Conservation (phyloP, 306 rosid genomes). For the Sesbania bispinosa region DNA sequence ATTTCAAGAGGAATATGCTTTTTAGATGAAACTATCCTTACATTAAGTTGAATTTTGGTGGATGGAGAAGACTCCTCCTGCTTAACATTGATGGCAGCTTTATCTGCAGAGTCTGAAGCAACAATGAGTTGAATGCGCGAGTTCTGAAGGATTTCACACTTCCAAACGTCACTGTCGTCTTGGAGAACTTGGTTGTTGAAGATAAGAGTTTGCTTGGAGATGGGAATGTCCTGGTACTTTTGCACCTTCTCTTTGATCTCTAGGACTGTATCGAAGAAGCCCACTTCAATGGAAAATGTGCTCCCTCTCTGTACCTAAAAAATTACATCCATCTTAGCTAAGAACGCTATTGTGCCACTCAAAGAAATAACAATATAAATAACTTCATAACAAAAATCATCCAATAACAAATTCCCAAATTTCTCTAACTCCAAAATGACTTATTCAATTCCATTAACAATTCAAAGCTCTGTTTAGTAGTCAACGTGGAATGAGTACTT, state of each 20-base stretch:
- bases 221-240: conserved; percentile 62
- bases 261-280: conserved; percentile 58
- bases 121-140: conserved; percentile 43
- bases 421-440: not conserved
- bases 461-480: too few species aligned
- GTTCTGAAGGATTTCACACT: conserved; percentile 49
- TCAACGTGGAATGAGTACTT: too few species aligned
- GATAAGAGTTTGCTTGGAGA: conserved; percentile 58
- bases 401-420: not conserved
- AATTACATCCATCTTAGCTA: conserved; percentile 47
- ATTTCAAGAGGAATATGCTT: conserved; percentile 32
- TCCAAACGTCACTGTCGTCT: conserved; percentile 49
- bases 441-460: too few species aligned
- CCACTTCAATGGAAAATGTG: conserved; percentile 60
- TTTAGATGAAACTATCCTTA: conserved; percentile 35
- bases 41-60: conserved; percentile 31
- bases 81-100: not conserved
- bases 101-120: not conserved
- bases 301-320: conserved; percentile 47
- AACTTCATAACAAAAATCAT: not conserved
- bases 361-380: not conserved
- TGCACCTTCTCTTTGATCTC: conserved; percentile 76
- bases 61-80: not conserved
- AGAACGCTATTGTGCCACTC: not conserved
- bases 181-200: conserved; percentile 59